Base-by-base conservation (phyloP, 2,329 filamentous ascomycete genomes). In the Fusarium nygamai region DNA sequence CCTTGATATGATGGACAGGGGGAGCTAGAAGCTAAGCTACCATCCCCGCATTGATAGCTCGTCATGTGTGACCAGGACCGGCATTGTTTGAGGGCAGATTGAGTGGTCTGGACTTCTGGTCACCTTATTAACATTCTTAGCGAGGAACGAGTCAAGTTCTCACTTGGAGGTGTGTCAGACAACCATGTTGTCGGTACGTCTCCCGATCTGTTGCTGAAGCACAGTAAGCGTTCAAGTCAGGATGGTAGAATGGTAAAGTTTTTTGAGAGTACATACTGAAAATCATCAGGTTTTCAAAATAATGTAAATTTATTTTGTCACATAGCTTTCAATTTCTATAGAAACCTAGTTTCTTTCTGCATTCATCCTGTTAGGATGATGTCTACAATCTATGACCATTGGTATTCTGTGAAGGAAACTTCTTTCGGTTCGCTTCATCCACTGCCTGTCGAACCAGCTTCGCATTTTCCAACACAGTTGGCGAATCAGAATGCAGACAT, bases 1-100 rank as follows among this genome's bases (percentile, higher is more conserved):
- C 56, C 56, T 36, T 48, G 41, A 59, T 19, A 50, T 48, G 31
- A 50, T 5, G 38, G 27, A 50, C 56, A 50, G 41, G 56, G 54
- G 29, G 54, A 22, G 39, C 56, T 50, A 59, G 46, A 8, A 59
- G 31, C 56, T 36, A 50, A 59, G 43, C n/a, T 13, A 29, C 54
- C 16, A 59, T 59, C 56, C 56, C 56, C 56, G 31, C 56, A 50
- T 59, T 59, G 56, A 59, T 50, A 50, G 24, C 41, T 59, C 14
- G 41, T 59, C 56, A 58, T 58, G 56, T 59, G 56, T 59, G 14
- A 19, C 31, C 20, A 29, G 43, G 56, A 50, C 31, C n/a, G 41
- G 41, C n/a, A 50, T 59, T 48, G 3, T 14, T 50, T 36, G 16
- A 6, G 56, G 41, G 13, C 31, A 47, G 16, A 19, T 36, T 10